phyloP scores from a whole-genome alignment of 306 rosid species.

The Cucumis cinereus region DNA sequence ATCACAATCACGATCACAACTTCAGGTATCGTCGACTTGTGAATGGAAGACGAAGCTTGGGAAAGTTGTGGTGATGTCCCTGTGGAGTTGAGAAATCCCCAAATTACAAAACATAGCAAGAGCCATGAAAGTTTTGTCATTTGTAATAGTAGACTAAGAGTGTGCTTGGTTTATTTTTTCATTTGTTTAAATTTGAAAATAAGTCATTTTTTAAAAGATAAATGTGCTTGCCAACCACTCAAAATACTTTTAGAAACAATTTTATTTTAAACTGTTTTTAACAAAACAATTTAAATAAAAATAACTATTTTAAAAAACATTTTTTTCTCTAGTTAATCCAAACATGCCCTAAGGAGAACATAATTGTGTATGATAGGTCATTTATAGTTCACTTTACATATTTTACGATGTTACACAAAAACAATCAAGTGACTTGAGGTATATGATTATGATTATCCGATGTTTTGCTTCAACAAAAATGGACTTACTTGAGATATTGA shows the following conservation, averaged over 20 bases:
- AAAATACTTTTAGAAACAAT: too few species aligned
- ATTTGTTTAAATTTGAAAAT: too few species aligned
- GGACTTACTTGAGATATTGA: conserved; percentile 83
- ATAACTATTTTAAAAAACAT: too few species aligned
- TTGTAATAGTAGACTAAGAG: too few species aligned
- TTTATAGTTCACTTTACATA: neutral
- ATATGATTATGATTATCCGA: neutral
- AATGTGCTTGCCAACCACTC: too few species aligned
- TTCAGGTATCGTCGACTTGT: conserved; percentile 7
- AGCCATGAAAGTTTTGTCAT: neutral
- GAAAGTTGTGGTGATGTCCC: conserved; percentile 11
- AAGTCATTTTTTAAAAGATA: too few species aligned
- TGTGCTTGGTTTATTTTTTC: too few species aligned
- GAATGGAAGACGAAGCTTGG: conserved; percentile 6
- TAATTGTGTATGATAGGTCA: neutral
- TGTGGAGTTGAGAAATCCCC: neutral
- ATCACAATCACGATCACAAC: neutral
- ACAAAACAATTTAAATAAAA: too few species aligned
- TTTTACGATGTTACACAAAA: neutral
- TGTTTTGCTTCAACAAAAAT: neutral
- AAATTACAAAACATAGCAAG: neutral
- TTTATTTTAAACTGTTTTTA: too few species aligned
- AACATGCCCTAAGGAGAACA: neutral
- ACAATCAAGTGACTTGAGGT: neutral
- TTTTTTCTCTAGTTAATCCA: too few species aligned